A percentile compares a stretch with the other conserved stretches of the same genome.
Evolutionary conservation across 345 rosid genomes (phyloP).

Genomic region (Citropsis articulata): DNA sequence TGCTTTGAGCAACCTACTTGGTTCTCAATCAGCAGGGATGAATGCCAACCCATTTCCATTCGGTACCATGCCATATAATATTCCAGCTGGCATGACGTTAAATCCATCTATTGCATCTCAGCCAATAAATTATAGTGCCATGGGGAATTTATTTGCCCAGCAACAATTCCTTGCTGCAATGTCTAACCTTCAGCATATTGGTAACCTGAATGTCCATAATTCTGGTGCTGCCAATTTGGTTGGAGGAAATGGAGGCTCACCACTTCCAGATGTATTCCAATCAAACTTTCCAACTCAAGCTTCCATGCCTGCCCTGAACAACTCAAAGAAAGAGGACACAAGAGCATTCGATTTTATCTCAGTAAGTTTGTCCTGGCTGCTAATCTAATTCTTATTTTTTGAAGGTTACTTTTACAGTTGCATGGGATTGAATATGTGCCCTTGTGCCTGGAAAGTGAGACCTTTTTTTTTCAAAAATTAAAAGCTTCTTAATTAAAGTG

Average conservation of each 20-base stretch:
- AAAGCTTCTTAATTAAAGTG: not conserved
- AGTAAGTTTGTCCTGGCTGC: constrained; percentile 45
- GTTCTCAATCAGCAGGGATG: constrained; percentile 45
- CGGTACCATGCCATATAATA: constrained; percentile 47
- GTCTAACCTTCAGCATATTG: constrained; percentile 72
- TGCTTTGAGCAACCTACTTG: constrained; percentile 46
- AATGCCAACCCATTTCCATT: constrained; percentile 49
- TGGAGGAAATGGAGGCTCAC: constrained; percentile 45
- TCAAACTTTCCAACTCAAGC: constrained; percentile 53
- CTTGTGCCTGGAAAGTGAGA: not conserved
- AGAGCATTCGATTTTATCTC: constrained; percentile 95
- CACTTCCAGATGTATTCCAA: constrained; percentile 88
- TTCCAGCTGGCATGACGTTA: constrained; percentile 65
- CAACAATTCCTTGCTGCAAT: constrained; percentile 79
- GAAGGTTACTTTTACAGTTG: not conserved
- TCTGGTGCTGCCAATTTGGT: constrained; percentile 29
- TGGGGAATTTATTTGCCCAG: constrained; percentile 69
- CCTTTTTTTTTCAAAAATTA: not conserved
- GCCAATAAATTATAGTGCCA: constrained; percentile 58
- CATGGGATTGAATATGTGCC: not conserved
- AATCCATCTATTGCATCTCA: constrained; percentile 68
- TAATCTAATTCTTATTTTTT: not conserved
- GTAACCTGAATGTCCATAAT: constrained; percentile 55
- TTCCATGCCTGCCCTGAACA: constrained; percentile 57
- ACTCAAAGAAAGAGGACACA: constrained; percentile 74